These are phyloP conservation scores for Cryptococcus jaspeensis DNA, from an alignment of 1,284 basidiomycete genomes.

Conservation along the genomic window DNA sequence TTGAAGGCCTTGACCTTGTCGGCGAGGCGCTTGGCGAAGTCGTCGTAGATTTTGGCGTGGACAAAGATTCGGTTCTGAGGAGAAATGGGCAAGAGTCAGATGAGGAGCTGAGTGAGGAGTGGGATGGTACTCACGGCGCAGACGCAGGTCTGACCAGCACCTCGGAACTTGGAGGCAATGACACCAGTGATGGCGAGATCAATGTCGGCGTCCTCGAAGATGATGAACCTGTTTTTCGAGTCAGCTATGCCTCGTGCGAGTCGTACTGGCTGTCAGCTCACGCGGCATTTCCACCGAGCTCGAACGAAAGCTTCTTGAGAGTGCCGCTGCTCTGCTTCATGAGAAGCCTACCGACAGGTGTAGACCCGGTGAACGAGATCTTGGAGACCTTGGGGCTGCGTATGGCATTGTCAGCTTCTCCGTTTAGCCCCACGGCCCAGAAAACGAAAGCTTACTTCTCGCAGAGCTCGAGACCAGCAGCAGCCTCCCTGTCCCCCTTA, in stretches of 20 bases:
- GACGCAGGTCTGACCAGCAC: constrained; percentile 73
- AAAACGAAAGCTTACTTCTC: constrained; percentile 15
- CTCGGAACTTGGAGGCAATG: constrained; percentile 83
- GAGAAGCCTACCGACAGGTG: constrained; percentile 81
- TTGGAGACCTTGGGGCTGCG: constrained; percentile 63
- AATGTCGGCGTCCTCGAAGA: constrained; percentile 92
- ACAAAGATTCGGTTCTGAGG: constrained; percentile 73
- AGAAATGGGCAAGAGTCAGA: background rate
- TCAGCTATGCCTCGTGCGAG: background rate
- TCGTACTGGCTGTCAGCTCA: background rate
- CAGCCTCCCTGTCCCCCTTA: constrained; percentile 27
- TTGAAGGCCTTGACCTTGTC: constrained; percentile 71
- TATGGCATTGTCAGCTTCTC: background rate
- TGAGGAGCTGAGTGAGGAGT: background rate
- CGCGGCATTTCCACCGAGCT: constrained; percentile 64
- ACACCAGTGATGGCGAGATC: constrained; percentile 86
- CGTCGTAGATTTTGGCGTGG: constrained; percentile 55
- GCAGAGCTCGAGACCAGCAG: constrained; percentile 29
- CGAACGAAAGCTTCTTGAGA: constrained; percentile 84
- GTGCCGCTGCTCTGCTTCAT: constrained; percentile 81
- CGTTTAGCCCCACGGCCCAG: too few species aligned
- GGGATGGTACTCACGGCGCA: constrained; percentile 23
- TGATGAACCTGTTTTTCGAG: constrained; percentile 72
- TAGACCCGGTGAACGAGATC: constrained; percentile 87
- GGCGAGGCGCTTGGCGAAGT: constrained; percentile 33